Percentiles rank a stretch among this genome's conserved stretches.
Conservation (phyloP, 805 yeast species). For the Yarrowia hollandica region DNA sequence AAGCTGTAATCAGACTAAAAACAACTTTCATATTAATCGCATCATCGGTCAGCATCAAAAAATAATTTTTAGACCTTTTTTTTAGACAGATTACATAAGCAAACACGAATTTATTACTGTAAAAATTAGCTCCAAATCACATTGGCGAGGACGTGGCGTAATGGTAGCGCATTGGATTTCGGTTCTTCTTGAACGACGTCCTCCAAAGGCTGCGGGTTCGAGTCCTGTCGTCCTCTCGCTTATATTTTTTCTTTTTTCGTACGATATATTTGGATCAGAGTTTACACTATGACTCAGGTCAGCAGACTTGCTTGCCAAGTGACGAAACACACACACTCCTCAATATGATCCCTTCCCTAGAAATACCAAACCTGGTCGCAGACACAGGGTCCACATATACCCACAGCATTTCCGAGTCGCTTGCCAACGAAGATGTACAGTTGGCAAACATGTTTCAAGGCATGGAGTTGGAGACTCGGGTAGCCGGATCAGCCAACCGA, state of each 20-base stretch:
- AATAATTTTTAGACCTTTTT: too few relatives aligned
- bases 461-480: slow-evolving; percentile 12
- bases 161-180: slow-evolving; percentile 28
- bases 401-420: slow-evolving; percentile 8
- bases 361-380: slow-evolving; percentile 15
- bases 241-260: not conserved
- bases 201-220: slow-evolving; percentile 29
- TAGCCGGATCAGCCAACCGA: slow-evolving; percentile 5
- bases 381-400: slow-evolving; percentile 16
- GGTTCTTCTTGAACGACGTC: slow-evolving; percentile 26
- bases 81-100: not conserved
- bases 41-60: too few relatives aligned
- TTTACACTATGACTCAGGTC: not conserved
- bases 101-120: not conserved
- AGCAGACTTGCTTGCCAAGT: too few relatives aligned
- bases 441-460: slow-evolving; percentile 8
- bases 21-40: too few relatives aligned
- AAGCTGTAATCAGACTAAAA: too few relatives aligned
- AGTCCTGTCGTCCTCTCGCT: slow-evolving; percentile 27
- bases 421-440: slow-evolving; percentile 12
- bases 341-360: not conserved
- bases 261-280: not conserved
- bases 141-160: slow-evolving; percentile 22
- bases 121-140: not conserved
- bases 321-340: not conserved